Evolutionary conservation across 2,329 filamentous ascomycete genomes (phyloP), one percentile per base, ranked within the genome.

Genomic region (Arthrocladium fulminans): DNA sequence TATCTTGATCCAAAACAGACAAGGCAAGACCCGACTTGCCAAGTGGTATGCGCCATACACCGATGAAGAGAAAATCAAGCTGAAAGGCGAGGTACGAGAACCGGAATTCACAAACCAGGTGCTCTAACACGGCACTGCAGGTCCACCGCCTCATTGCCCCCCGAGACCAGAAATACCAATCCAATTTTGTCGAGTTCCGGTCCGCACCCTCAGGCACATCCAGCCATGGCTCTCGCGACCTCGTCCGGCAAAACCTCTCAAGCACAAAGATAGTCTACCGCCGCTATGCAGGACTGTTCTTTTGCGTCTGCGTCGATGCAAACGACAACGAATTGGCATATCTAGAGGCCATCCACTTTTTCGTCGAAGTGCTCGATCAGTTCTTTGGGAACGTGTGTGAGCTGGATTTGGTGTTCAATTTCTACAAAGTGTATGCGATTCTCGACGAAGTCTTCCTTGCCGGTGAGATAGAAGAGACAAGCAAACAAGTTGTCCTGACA

Each of bases 381-480:
- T 98, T 98, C 72, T 98, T 98, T 67, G 92, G 92, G 57, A 98
- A 98, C 67, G 92, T 98, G 51, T 98, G 92, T 72, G 92, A 98
- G 74, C 75, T 98, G 65, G 92, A 98, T 71, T 73, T 98, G 65
- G 79, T 83, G 15, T 83, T 83, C 62, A 83, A 83, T 58, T 83
- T 83, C 56, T 83, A 83, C 65, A 83, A 83, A 73, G 77, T 98
- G 56, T 98, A 98, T 69, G 92, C 92, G 42, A 98, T 98, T 55
- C 80, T 98, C 23, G 92, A 98, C 64, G 92, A 98, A 72, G 92
- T 98, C 17, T 98, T 98, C 66, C 72, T 98, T 52, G 92, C 92
- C 0, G 92, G 92, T 15, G 92, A 98, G 75, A 95, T 98, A 52
- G 88, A 98, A 70, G 92, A 98, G 77, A 97, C 90, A 54, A 95